Base-by-base conservation (phyloP, 2,329 filamentous ascomycete genomes). In the Talaromyces sp. region DNA sequence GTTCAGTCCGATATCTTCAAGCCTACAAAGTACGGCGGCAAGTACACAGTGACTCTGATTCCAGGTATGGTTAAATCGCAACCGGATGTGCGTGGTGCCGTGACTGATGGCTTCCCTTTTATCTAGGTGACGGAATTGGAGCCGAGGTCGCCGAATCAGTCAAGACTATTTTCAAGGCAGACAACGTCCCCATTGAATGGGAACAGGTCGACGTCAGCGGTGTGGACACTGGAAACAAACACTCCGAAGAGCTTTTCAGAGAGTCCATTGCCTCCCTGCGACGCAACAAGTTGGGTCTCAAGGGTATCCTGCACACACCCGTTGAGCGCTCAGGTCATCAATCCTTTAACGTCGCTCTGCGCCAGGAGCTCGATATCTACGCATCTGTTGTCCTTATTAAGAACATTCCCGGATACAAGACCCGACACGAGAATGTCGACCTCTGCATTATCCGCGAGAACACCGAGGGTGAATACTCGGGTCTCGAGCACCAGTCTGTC, bases 371-470 rank as follows among this genome's bases (percentile, higher is more conserved):
- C 78, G 95, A 99, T 83, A 98, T 99, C 82, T 99, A 98, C 84
- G 95, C 95, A 79, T 96, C 92, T 71, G 95, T 99, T 79, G 92
- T 93, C 76, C 87, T 98, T 72, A 93, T 99, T 86, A 98, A 98
- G 90, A 99, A 99, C 86, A 98, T 99, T 76, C 95, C 95, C 74
- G 95, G 95, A 76, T 97, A 98, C 86, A 83, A 95, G 83, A 99
- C 95, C 69, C 92, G 95, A 79, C 95, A 99, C 87, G 90, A 96
- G 82, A 87, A 95, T 81, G 92, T 99, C 79, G 95, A 99, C 81
- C 88, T 98, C 73, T 97, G 93, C 89, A 97, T 99, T 82, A 97
- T 99, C 83, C 95, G 95, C 83, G 95, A 99, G 86, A 99, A 99
- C 87, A 99, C 95, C 78, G 95, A 99, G 87, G 95, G 95, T 77